phyloP scores from a whole-genome alignment of 306 rosid genomes.

The Prunus kanzakura region DNA sequence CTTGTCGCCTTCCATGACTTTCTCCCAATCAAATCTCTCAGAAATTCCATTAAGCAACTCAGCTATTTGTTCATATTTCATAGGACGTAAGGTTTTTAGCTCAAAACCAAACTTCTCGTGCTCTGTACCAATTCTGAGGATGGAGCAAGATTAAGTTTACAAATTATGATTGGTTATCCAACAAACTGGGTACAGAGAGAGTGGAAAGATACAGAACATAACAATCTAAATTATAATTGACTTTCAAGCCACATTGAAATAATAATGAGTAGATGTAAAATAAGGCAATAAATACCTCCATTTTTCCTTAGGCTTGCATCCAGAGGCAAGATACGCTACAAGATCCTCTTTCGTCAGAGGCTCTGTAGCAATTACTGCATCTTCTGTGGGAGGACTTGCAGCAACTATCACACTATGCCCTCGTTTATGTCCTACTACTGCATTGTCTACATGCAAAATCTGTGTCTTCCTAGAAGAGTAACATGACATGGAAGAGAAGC shows the following conservation, averaged over 20 bases:
- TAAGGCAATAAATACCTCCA: conserved; percentile 55
- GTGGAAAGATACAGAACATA: not conserved
- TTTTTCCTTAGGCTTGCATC: conserved; percentile 63
- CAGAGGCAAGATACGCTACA: conserved; percentile 73
- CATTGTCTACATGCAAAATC: conserved; percentile 26
- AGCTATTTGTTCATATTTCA: conserved; percentile 84
- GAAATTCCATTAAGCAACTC: conserved; percentile 74
- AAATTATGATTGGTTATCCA: not conserved
- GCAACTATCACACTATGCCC: conserved; percentile 51
- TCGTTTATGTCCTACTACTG: conserved; percentile 26
- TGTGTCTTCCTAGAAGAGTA: conserved; percentile 37
- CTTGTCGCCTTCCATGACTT: conserved; percentile 79
- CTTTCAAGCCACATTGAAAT: not conserved
- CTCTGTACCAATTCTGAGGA: conserved; percentile 91
- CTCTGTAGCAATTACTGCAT: conserved; percentile 61
- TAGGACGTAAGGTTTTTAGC: conserved; percentile 65
- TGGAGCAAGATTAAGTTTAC: not conserved
- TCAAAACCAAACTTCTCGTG: conserved; percentile 99
- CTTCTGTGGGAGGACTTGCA: conserved; percentile 95
- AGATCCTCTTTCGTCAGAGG: conserved; percentile 87
- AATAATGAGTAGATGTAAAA: not conserved
- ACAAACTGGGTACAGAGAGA: not conserved
- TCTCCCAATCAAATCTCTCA: conserved; percentile 98
- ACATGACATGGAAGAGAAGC: conserved; percentile 34
- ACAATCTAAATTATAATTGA: not conserved